Evolutionary conservation across 1,139 yeast species (phyloP).

Genomic region (Pneumocystis oryctolagi): DNA sequence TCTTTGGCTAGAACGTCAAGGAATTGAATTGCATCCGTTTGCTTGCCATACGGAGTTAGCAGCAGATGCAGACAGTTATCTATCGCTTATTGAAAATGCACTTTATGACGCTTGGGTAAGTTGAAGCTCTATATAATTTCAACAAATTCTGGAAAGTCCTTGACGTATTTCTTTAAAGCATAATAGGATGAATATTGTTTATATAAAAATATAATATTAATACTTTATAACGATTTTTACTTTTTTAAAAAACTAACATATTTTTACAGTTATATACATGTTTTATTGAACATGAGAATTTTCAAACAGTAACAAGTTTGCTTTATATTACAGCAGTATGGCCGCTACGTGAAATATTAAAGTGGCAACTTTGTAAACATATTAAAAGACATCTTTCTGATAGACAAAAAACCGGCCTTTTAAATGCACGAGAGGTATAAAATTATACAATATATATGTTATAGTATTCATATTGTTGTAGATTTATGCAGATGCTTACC

Average conservation of each 20-base stretch:
- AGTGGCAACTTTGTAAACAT: neutral
- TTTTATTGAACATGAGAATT: neutral
- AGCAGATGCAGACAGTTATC: neutral
- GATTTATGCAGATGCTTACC: neutral
- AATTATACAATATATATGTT: no score
- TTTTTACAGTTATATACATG: neutral
- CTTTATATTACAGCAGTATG: neutral
- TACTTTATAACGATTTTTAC: no score
- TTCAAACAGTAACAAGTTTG: neutral
- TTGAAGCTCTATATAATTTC: no score
- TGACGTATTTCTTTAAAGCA: no score
- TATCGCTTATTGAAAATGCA: neutral
- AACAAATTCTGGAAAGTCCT: no score
- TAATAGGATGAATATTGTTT: no score
- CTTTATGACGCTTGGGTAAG: neutral
- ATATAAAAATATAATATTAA: no score
- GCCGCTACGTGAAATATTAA: neutral
- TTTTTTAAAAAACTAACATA: no score
- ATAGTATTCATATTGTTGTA: no score
- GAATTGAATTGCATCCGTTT: neutral
- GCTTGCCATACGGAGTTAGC: neutral
- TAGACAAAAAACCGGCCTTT: neutral
- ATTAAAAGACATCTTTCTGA: neutral
- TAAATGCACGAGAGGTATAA: neutral
- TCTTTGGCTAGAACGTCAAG: neutral